phyloP scores from a whole-genome alignment of 768 basidiomycete genomes.

The Termitomyces titanicus region DNA sequence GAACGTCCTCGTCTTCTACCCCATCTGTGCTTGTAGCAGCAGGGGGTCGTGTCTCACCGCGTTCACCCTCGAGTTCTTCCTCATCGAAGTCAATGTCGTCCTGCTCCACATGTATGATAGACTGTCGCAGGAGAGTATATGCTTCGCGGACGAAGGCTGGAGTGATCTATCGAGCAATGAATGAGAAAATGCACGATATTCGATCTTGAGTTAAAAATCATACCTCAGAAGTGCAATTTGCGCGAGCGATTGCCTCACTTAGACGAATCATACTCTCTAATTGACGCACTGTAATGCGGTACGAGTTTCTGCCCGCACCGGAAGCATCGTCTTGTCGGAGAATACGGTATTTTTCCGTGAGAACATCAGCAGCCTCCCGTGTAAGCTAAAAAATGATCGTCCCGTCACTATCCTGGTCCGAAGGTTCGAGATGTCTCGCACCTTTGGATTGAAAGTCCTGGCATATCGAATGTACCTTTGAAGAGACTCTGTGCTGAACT shows the following conservation, averaged over 20 bases:
- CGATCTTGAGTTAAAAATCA: constrained; percentile 7
- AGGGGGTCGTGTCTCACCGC: constrained; percentile 32
- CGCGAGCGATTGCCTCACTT: constrained; percentile 94
- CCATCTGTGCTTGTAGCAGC: constrained; percentile 26
- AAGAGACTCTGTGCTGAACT: constrained; percentile 95
- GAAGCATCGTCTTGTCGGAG: constrained; percentile 90
- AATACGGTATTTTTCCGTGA: constrained; percentile 93
- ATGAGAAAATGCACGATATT: not conserved
- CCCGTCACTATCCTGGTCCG: not conserved
- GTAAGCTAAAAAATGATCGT: constrained; percentile 60
- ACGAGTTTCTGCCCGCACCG: constrained; percentile 86
- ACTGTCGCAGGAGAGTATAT: constrained; percentile 88
- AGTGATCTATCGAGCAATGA: constrained; percentile 63
- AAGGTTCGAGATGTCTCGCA: constrained; percentile 24
- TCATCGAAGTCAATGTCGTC: constrained; percentile 98
- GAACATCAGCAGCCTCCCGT: constrained; percentile 84
- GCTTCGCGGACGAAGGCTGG: constrained; percentile 96
- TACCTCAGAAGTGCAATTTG: constrained; percentile 93
- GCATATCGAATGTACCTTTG: constrained; percentile 98
- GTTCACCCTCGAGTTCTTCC: constrained; percentile 68
- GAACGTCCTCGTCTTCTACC: constrained; percentile 45
- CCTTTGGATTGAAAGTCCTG: constrained; percentile 97
- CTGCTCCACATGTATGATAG: constrained; percentile 99
- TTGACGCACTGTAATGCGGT: constrained; percentile 96
- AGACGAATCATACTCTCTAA: constrained; percentile 98